A percentile compares a stretch with the other conserved stretches of the same genome.
phyloP scores from a whole-genome alignment of 257 asterid species.

The Phtheirospermum japonicum region DNA sequence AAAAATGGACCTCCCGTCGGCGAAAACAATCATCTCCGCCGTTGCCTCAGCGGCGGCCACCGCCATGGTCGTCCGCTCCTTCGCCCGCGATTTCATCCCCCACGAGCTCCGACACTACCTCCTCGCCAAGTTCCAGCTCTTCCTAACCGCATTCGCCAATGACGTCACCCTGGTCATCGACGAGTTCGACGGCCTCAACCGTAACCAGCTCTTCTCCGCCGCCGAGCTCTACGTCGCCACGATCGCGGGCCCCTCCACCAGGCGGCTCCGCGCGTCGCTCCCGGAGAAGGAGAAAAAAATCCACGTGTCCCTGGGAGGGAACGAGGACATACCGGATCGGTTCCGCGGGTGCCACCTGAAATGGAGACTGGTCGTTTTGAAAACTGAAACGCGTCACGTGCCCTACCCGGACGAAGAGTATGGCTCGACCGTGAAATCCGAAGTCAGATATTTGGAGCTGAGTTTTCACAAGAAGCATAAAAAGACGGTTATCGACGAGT shows the following conservation, averaged over 20 bases:
- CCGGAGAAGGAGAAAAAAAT: slow-evolving; percentile 44
- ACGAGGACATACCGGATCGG: slow-evolving; percentile 34
- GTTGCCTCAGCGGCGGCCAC: slow-evolving; percentile 30
- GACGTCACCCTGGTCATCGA: slow-evolving; percentile 41
- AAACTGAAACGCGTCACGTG: slow-evolving; percentile 11
- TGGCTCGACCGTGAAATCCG: slow-evolving; percentile 20
- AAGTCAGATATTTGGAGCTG: slow-evolving; percentile 28
- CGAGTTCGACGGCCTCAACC: slow-evolving; percentile 44
- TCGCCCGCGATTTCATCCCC: slow-evolving; percentile 42
- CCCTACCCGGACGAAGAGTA: slow-evolving; percentile 4
- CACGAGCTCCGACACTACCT: slow-evolving; percentile 29
- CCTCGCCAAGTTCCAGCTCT: slow-evolving; percentile 14
- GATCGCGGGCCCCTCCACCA: slow-evolving; percentile 31
- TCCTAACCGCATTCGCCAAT: slow-evolving; percentile 30
- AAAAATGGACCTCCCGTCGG: neutral
- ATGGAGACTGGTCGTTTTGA: slow-evolving; percentile 37
- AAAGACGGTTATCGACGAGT: slow-evolving; percentile 31
- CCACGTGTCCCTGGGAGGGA: slow-evolving; percentile 29
- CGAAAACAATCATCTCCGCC: slow-evolving; percentile 39
- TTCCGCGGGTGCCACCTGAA: slow-evolving; percentile 32
- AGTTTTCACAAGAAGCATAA: slow-evolving; percentile 39
- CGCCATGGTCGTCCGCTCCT: slow-evolving; percentile 38
- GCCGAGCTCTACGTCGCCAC: slow-evolving; percentile 40
- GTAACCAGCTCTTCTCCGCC: slow-evolving; percentile 42
- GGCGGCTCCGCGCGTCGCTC: slow-evolving; percentile 29